A percentile compares a stretch with the other conserved stretches of the same genome.
Evolutionary conservation across 805 yeast genomes (phyloP).

Genomic region (Helenozyma baotianmanensis): DNA sequence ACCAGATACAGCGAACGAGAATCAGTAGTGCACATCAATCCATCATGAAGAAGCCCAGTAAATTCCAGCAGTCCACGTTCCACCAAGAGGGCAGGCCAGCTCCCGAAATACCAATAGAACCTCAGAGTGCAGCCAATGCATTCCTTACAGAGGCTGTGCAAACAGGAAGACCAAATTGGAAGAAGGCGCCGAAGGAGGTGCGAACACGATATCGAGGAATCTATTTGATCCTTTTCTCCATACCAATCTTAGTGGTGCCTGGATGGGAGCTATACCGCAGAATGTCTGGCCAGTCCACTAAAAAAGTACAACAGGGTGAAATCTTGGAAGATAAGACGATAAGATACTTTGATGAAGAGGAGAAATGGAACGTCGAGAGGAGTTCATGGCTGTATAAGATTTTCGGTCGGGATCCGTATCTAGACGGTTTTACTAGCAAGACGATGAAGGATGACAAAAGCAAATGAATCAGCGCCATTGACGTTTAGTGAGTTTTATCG

Average conservation of each 20-base stretch:
- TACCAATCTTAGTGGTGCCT: conserved; percentile 33
- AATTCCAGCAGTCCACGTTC: conserved; percentile 27
- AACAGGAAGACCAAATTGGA: conserved; percentile 42
- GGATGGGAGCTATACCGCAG: conserved; percentile 32
- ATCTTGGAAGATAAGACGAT: conserved; percentile 27
- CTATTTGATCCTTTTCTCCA: conserved; percentile 32
- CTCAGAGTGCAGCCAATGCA: conserved; percentile 25
- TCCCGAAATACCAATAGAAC: no score
- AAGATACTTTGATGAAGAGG: conserved; percentile 34
- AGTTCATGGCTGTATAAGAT: conserved; percentile 32
- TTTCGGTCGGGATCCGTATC: conserved; percentile 39
- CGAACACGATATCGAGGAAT: conserved; percentile 35
- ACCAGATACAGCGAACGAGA: no score
- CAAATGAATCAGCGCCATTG: conserved; percentile 9
- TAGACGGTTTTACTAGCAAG: conserved; percentile 42
- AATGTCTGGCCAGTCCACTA: conserved; percentile 37
- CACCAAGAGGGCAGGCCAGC: conserved; percentile 22
- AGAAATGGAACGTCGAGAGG: conserved; percentile 38
- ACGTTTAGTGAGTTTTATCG: conserved; percentile 8
- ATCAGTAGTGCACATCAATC: neutral
- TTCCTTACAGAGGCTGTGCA: conserved; percentile 33
- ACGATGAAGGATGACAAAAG: conserved; percentile 22
- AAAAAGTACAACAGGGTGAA: conserved; percentile 39
- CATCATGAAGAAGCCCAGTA: conserved; percentile 8
- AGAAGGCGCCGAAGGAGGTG: conserved; percentile 37